Base-by-base conservation (phyloP, 2,329 filamentous ascomycete species). In the Phaeosphaeria sp. region DNA sequence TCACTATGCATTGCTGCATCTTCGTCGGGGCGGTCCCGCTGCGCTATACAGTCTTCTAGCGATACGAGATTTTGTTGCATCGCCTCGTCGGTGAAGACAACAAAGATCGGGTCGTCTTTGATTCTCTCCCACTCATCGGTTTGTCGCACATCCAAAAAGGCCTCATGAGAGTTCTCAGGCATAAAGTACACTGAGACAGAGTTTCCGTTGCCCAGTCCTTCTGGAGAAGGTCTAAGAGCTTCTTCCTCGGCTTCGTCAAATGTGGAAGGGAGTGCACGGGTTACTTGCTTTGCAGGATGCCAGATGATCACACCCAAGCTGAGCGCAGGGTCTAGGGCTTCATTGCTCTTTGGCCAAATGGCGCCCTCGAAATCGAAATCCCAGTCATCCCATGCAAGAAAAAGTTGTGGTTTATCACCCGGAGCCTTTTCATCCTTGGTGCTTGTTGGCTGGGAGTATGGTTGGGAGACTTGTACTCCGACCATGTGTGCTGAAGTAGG, bases 171-270 rank as follows among this genome's bases (percentile, higher is more conserved):
- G 55, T 78, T 79, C 13, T 78, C 74, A 3, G 73, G 60, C 4
- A 74, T 77, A 61, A 83, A 81, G 58, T 85, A 84, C 51, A 81
- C 78, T 1, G 83, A 85, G 3, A 83, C 78, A 39, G 80, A 82
- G 49, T 79, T 77, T 15, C 79, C 80, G 23, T 80, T 77, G 21
- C 67, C 65, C 6, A 78, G 60, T 44, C 66, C 70, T 18, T 76
- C 69, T 2, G 74, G 70, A 10, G 74, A 71, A 15, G 77, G 75
- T 22, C 77, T 77, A 44, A 78, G 49, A 21, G 77, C 76, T 56
- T 79, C 77, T 48, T 79, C 71, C 63, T 82, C 80, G 15, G 79
- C 80, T 64, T 81, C 78, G 3, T 66, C 69, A 48, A 77, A 82
- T 0, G 77, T 79, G 1, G 78, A 71, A 18, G 80, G 78, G 22